Conservation (phyloP, 768 basidiomycete species). For the Tylopilus rubrobrunneus region DNA sequence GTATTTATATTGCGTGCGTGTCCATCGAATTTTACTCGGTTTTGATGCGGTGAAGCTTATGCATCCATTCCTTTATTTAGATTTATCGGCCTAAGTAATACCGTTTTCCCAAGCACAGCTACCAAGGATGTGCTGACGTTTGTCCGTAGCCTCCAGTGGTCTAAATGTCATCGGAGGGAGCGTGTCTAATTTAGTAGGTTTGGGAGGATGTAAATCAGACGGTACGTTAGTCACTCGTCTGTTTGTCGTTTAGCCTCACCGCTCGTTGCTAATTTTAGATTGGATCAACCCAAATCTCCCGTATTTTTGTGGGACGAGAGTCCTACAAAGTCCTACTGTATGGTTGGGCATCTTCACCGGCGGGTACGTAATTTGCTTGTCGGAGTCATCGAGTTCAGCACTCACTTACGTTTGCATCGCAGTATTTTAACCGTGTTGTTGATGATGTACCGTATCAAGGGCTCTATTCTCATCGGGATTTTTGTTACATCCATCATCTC, state of each 20-base stretch:
- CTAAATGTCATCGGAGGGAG: conserved; percentile 75
- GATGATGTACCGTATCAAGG: conserved; percentile 82
- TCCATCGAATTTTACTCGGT: conserved; percentile 1
- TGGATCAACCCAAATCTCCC: conserved; percentile 43
- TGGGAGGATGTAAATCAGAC: conserved; percentile 69
- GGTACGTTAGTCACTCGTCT: conserved; percentile 24
- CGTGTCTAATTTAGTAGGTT: conserved; percentile 62
- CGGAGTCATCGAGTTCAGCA: neutral
- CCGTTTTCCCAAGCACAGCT: neutral
- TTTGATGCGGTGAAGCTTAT: conserved; percentile 4
- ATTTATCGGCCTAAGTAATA: conserved; percentile 70
- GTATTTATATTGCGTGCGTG: conserved; percentile 78
- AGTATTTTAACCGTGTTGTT: conserved; percentile 74
- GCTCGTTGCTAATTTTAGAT: conserved; percentile 29
- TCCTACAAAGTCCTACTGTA: conserved; percentile 71
- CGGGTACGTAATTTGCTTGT: conserved; percentile 46
- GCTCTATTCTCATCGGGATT: conserved; percentile 80
- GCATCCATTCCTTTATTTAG: conserved; percentile 31
- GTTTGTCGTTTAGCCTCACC: conserved; percentile 10
- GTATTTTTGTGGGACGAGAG: conserved; percentile 57
- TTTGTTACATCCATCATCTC: conserved; percentile 81
- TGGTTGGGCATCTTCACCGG: conserved; percentile 89
- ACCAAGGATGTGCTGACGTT: neutral
- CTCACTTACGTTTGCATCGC: conserved; percentile 1
- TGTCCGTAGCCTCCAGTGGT: conserved; percentile 51